phyloP scores from a whole-genome alignment of 495 filamentous ascomycete species.

The Talaromyces proteolyticus region DNA sequence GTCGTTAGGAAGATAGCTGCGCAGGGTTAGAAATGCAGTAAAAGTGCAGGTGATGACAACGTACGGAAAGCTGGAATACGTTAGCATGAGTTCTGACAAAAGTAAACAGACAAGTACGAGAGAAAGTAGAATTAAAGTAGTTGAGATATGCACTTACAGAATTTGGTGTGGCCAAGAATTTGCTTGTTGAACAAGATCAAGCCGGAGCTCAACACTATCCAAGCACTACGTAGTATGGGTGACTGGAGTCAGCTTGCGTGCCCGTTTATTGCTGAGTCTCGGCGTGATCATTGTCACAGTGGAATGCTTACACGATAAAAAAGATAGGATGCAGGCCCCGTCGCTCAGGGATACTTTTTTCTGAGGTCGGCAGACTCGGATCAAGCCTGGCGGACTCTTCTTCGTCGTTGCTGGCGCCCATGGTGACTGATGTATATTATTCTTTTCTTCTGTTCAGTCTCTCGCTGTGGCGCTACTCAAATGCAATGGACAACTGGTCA shows the following conservation, averaged over 20 bases:
- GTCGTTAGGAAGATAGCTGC: constrained; percentile 62
- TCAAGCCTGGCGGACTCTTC: constrained; percentile 34
- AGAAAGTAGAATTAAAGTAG: too few relatives aligned
- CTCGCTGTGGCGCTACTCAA: too few relatives aligned
- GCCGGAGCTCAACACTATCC: constrained; percentile 86
- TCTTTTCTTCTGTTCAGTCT: not conserved
- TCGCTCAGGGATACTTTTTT: constrained; percentile 53
- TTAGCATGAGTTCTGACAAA: constrained; percentile 15
- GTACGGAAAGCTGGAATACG: constrained; percentile 20
- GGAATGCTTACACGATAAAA: constrained; percentile 73
- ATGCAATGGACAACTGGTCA: too few relatives aligned
- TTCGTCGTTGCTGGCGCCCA: not conserved
- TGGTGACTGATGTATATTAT: too few relatives aligned
- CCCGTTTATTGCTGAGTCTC: constrained; percentile 13
- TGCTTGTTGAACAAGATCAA: constrained; percentile 99
- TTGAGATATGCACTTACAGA: constrained; percentile 60
- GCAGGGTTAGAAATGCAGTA: constrained; percentile 3
- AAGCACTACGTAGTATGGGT: constrained; percentile 54
- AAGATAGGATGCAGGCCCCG: constrained; percentile 70
- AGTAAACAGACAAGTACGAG: constrained; percentile 9
- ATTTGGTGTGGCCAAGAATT: constrained; percentile 76
- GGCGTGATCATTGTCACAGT: not conserved
- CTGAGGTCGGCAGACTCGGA: constrained; percentile 72
- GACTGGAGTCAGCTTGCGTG: constrained; percentile 4
- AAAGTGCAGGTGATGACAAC: constrained; percentile 1